phyloP scores from a whole-genome alignment of 768 basidiomycete species.

The Lactarius quietus region DNA sequence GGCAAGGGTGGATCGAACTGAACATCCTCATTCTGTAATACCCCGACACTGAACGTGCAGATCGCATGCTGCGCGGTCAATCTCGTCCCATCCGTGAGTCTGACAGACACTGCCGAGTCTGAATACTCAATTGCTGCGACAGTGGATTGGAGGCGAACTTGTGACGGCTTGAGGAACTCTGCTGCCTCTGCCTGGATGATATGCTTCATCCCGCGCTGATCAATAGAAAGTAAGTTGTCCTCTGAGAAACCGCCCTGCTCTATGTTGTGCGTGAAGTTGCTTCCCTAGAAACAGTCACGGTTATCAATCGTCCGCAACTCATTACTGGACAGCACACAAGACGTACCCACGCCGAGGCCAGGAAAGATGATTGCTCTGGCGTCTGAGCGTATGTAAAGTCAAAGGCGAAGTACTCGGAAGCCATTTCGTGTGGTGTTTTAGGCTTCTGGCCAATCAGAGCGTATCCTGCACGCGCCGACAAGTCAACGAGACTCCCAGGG shows the following conservation, averaged over 20 bases:
- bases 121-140: conserved; percentile 40
- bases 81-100: conserved; percentile 25
- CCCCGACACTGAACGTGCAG: conserved; percentile 65
- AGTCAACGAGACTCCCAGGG: conserved; percentile 41
- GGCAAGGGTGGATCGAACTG: conserved; percentile 53
- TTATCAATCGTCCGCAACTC: not conserved
- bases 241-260: conserved; percentile 51
- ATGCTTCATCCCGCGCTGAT: conserved; percentile 58
- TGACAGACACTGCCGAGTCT: conserved; percentile 52
- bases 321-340: not conserved
- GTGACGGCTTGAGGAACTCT: conserved; percentile 44
- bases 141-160: conserved; percentile 47
- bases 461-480: conserved; percentile 49
- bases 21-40: conserved; percentile 39
- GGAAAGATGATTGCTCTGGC: conserved; percentile 53
- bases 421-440: conserved; percentile 43
- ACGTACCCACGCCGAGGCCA: conserved; percentile 55
- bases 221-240: conserved; percentile 41
- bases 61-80: conserved; percentile 31
- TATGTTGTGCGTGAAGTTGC: conserved; percentile 50
- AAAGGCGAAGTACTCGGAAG: conserved; percentile 55
- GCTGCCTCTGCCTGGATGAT: conserved; percentile 54
- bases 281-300: conserved; percentile 38
- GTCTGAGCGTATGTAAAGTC: conserved; percentile 51
- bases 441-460: conserved; percentile 45